These are phyloP conservation scores for Solanum corneliomulleri DNA, from an alignment of 257 asterid genomes.

Conservation along the genomic window DNA sequence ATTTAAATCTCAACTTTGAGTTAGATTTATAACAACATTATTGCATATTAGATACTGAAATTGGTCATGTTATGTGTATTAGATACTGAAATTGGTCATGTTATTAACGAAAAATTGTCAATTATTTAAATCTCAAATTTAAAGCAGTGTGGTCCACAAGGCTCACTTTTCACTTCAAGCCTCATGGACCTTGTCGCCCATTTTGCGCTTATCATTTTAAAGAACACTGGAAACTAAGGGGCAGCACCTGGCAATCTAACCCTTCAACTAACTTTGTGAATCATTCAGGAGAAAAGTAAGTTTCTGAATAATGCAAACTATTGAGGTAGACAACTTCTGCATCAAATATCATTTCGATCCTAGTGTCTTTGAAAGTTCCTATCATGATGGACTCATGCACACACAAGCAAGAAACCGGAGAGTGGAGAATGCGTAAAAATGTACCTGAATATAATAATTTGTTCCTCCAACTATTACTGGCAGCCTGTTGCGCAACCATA, in stretches of 20 bases:
- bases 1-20: background rate
- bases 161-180: background rate
- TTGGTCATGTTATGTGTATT: background rate
- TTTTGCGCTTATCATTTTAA: background rate
- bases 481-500: conserved; percentile 60
- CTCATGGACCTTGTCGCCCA: background rate
- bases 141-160: background rate
- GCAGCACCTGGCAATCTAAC: background rate
- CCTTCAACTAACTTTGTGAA: background rate
- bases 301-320: background rate
- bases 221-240: background rate
- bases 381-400: background rate
- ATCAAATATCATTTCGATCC: background rate
- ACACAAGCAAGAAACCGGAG: background rate
- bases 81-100: background rate
- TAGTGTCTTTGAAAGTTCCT: background rate
- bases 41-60: background rate
- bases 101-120: background rate
- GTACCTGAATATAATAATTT: conserved; percentile 93
- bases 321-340: background rate
- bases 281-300: background rate
- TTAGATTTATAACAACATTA: background rate
- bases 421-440: background rate
- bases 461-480: conserved; percentile 99
- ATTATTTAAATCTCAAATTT: background rate